A percentile compares a stretch with the other conserved stretches of the same genome.
Evolutionary conservation across 2,329 filamentous ascomycete genomes (phyloP).

Genomic region (Arthrobotrys conoides): DNA sequence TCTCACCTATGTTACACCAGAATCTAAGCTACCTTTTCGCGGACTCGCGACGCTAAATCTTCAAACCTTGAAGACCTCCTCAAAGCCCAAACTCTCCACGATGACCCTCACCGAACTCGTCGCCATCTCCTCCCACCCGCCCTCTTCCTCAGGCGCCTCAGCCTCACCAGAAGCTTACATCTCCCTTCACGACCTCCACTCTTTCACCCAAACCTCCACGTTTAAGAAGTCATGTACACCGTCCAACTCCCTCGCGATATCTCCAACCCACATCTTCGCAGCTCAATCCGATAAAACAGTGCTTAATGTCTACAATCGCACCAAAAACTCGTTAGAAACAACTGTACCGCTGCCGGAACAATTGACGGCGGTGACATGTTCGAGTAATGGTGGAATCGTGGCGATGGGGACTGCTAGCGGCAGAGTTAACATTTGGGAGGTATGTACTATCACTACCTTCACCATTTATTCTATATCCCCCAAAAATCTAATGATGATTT

Average conservation of each 20-base stretch:
- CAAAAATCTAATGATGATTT: slow-evolving; percentile 55
- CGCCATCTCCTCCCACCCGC: slow-evolving; percentile 50
- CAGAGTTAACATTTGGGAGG: slow-evolving; percentile 92
- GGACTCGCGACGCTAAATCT: neutral
- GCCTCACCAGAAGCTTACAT: slow-evolving; percentile 67
- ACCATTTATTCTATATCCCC: neutral
- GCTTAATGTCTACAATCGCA: slow-evolving; percentile 89
- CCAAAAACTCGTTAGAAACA: slow-evolving; percentile 88
- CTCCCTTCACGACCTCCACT: slow-evolving; percentile 81
- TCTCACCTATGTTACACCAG: slow-evolving; percentile 26
- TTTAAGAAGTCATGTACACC: slow-evolving; percentile 95
- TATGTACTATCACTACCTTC: slow-evolving; percentile 74
- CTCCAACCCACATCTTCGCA: slow-evolving; percentile 86
- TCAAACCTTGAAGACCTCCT: neutral
- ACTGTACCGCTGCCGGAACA: slow-evolving; percentile 88
- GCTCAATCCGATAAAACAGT: slow-evolving; percentile 93
- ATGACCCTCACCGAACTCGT: slow-evolving; percentile 57
- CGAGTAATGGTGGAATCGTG: slow-evolving; percentile 76
- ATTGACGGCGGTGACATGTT: slow-evolving; percentile 81
- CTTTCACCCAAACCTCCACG: slow-evolving; percentile 85
- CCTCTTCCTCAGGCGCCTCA: slow-evolving; percentile 64
- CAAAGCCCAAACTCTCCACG: neutral
- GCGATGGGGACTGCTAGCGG: slow-evolving; percentile 84
- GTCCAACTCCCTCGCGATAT: slow-evolving; percentile 83
- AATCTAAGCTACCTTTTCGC: slow-evolving; percentile 6